Base-by-base conservation (phyloP, 257 asterid species). In the Solanum clarkiae region DNA sequence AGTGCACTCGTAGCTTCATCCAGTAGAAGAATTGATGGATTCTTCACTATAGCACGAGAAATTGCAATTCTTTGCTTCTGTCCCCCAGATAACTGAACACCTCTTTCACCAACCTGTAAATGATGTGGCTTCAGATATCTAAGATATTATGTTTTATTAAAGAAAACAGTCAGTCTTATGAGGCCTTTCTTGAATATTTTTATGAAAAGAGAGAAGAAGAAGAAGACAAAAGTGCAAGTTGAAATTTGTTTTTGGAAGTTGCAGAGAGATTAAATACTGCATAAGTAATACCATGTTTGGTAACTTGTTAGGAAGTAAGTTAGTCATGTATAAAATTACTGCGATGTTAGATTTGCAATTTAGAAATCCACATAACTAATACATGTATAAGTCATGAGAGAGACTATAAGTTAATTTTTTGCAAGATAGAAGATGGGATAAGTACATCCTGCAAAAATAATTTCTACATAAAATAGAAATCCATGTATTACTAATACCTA, bases 1-100 rank as follows among this genome's bases (percentile, higher is more conserved):
- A 95, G 99, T 47, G 99, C 99, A 84, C 99, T 97, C 0, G 99
- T 97, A 15, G 99, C 99, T 88, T 97, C 99, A 69, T 97, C 99
- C 91, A 97, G 84, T 86, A 97, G 69, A 90, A 97, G 94, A 75
- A 95, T 88, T 20, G 97, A 93, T 14, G 99, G 99, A 63, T 94
- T 94, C 85, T 95, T 95, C 84, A 97, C 98, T 68, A 95, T 92
- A 9, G 99, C 98, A 57, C 99, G 96, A 13, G 99, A 89, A 84
- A 95, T 94, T 45, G 99, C 98, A 14, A 97, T 95, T 86, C 99
- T 90, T 86, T 97, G 99, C 85, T 95, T 97, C 87, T 97, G 99
- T 16, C 99, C 99, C 72, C 99, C 99, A 1, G 99, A 97, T 71
- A 97, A 91, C n/a, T 97, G 99, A 75, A 95, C 90, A 56, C 99